Base-by-base conservation (phyloP, 177 flowering plant species). In the Vitis hybrid region DNA sequence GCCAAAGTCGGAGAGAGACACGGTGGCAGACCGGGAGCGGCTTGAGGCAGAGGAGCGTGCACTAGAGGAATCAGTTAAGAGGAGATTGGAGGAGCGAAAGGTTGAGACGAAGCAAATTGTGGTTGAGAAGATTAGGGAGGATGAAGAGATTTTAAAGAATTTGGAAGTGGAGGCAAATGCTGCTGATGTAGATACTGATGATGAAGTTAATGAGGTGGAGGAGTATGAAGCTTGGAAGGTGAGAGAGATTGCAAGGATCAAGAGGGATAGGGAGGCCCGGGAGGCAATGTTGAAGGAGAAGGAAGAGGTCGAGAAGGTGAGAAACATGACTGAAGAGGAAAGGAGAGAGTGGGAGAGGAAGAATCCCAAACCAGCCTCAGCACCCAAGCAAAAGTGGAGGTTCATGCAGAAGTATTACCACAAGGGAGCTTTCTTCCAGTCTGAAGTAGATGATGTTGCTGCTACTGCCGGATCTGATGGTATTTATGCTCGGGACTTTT, bases 401-500 rank as follows among this genome's bases (percentile, higher is more conserved):
- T 94, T 92, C 71, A 94, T 94, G 98, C 97, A 94, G 87, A 94
- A 92, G 71, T 94, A 92, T 67, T 94, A 81, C 77, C 98, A 94
- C 83, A 92, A 91, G 77, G 97, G 98, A 80, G 97, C 93, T 58
- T 94, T 92, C 97, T 94, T 88, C 78, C 98, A 92, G 68, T 11
- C 77, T 1, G 78, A 86, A 66, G 66, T 80, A 9, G 94, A 87
- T 77, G 95, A 91, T 66, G 77, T 2, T 27, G 77, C 85, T 58
- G 87, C 84, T 12, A 87, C 90, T 53, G 88, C 80, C 41, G 86
- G 89, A 20, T 7, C 86, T 2, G 91, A 87, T 65, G 35, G 18
- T 20, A 87, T 91, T 54, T 90, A 51, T 72, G 10, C 53, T 2
- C 94, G 92, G 32, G 97, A 92, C 80, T 92, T 86, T 90, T 94